phyloP scores from a whole-genome alignment of 2,329 filamentous ascomycete genomes.

The Colletotrichum sansevieriae region DNA sequence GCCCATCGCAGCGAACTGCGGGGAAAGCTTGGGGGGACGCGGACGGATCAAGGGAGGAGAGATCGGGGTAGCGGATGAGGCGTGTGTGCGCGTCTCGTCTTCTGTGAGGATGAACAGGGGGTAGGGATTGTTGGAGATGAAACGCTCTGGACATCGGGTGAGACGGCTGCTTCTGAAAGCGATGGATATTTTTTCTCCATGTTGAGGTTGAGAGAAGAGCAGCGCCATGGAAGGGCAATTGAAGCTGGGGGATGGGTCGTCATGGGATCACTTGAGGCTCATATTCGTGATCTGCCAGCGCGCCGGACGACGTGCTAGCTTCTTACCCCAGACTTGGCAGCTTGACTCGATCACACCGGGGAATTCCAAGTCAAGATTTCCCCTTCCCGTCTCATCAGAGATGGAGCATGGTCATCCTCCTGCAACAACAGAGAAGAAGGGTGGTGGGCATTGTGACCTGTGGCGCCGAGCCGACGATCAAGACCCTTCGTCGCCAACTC shows the following conservation, averaged over 20 bases:
- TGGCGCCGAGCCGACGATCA: not conserved
- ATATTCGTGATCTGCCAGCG: not conserved
- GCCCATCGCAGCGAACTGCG: conserved; percentile 7
- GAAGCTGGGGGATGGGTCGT: not conserved
- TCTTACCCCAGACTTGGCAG: conserved; percentile 26
- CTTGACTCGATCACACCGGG: conserved; percentile 16
- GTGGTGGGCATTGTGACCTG: conserved; percentile 15
- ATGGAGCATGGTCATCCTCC: not conserved
- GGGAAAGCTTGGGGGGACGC: conserved; percentile 21
- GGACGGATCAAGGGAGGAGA: conserved; percentile 32
- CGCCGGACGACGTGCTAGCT: not conserved
- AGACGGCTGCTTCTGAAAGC: not conserved
- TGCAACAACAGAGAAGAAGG: not conserved
- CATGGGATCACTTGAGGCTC: conserved; percentile 27
- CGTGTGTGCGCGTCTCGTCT: conserved; percentile 19
- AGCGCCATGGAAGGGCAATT: no score
- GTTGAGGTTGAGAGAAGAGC: no score
- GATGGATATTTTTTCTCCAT: not conserved
- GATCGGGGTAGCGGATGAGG: conserved; percentile 39
- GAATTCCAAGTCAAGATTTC: not conserved
- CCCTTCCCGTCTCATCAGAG: not conserved
- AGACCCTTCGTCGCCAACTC: conserved; percentile 21
- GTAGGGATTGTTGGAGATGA: conserved; percentile 13
- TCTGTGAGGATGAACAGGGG: conserved; percentile 24
- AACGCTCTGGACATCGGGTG: conserved; percentile 3